Percentiles rank a stretch among this genome's conserved stretches.
Evolutionary conservation across 2,329 filamentous ascomycete genomes (phyloP).

Genomic region (Pseudonectria foliicola): DNA sequence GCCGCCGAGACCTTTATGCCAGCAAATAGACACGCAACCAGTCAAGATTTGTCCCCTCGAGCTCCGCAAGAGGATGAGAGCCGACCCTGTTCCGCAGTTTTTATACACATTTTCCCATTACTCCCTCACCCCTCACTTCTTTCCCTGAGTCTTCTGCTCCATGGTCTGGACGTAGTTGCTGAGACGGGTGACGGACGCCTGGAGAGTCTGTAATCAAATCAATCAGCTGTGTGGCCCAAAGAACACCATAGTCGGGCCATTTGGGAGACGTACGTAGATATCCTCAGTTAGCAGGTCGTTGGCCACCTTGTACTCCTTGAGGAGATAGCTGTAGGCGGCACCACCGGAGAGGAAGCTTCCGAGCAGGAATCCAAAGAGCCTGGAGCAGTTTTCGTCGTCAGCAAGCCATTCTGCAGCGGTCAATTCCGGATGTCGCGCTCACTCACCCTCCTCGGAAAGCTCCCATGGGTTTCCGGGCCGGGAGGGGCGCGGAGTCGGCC

Average conservation of each 20-base stretch:
- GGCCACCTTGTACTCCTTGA: conserved; percentile 87
- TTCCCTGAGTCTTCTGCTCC: conserved; percentile 72
- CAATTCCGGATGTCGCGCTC: conserved; percentile 1
- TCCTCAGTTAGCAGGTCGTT: conserved; percentile 93
- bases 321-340: conserved; percentile 83
- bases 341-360: conserved; percentile 73
- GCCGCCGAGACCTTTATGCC: conserved; percentile 3
- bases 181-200: conserved; percentile 79
- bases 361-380: conserved; percentile 85
- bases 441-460: conserved; percentile 56
- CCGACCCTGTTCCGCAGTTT: conserved; percentile 3
- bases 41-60: conserved; percentile 8
- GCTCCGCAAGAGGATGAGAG: conserved; percentile 4
- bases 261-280: conserved; percentile 71
- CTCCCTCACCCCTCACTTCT: conserved; percentile 51
- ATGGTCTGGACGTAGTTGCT: conserved; percentile 75
- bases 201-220: conserved; percentile 57
- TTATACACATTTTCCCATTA: conserved; percentile 15
- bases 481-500: conserved; percentile 39
- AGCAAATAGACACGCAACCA: conserved; percentile 3
- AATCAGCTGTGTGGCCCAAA: background rate
- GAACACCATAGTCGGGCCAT: background rate
- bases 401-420: background rate
- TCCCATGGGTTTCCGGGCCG: conserved; percentile 51
- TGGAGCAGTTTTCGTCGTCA: conserved; percentile 29